Evolutionary conservation across 257 asterid genomes (phyloP).

Genomic region (Salvia rosmarinus): DNA sequence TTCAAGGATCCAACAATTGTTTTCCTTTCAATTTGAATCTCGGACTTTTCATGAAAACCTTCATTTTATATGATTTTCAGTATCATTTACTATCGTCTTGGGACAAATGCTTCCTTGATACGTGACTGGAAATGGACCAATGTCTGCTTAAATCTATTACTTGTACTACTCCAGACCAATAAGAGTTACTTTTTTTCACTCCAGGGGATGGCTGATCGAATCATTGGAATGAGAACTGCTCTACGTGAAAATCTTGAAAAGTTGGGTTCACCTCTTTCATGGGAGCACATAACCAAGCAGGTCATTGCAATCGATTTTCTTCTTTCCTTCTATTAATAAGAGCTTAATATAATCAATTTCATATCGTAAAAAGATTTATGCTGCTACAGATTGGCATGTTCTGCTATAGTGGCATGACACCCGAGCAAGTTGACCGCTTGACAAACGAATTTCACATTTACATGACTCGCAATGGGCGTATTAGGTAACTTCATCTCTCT

Average conservation of each 20-base stretch:
- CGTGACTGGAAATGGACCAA: background rate
- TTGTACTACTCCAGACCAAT: background rate
- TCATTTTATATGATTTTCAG: background rate
- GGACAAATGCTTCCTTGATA: background rate
- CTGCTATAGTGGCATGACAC: slow-evolving; percentile 96
- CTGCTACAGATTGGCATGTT: slow-evolving; percentile 90
- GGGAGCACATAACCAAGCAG: slow-evolving; percentile 99
- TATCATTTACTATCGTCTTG: background rate
- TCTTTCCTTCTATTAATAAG: background rate
- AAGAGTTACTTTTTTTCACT: background rate
- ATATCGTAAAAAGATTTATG: background rate
- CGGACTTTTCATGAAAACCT: background rate
- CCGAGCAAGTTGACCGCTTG: slow-evolving; percentile 96
- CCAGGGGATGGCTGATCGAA: slow-evolving; percentile 98
- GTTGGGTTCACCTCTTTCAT: slow-evolving; percentile 81
- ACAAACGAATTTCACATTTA: slow-evolving; percentile 85
- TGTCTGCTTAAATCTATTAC: background rate
- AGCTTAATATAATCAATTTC: background rate
- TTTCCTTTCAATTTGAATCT: background rate
- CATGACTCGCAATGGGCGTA: slow-evolving; percentile 97
- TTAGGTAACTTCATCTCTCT: slow-evolving; percentile 57
- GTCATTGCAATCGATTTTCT: slow-evolving; percentile 38
- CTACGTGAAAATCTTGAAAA: slow-evolving; percentile 79
- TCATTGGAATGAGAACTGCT: slow-evolving; percentile 88
- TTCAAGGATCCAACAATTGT: background rate